phyloP scores from a whole-genome alignment of 2,329 filamentous ascomycete genomes.

The Botrytis cinerea region DNA sequence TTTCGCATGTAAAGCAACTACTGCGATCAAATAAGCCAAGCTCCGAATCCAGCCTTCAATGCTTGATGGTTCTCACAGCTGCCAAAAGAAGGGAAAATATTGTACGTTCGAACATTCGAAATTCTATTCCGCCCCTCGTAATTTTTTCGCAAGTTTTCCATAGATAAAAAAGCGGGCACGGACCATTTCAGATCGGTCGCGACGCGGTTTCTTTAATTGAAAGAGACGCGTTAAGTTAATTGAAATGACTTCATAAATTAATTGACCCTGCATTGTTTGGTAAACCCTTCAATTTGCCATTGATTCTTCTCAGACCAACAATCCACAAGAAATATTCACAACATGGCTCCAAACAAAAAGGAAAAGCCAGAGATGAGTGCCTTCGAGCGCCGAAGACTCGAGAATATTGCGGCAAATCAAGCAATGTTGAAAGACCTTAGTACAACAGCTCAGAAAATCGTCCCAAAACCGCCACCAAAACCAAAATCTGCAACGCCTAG shows the following conservation, averaged over 20 bases:
- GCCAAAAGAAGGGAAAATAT: neutral
- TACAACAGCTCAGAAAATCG: conserved; percentile 67
- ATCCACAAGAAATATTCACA: neutral
- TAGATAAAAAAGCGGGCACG: conserved; percentile 4
- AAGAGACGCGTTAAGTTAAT: conserved; percentile 19
- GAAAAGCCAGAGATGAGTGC: conserved; percentile 66
- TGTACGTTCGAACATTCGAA: neutral
- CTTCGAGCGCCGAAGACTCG: conserved; percentile 81
- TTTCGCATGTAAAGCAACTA: too few relatives aligned
- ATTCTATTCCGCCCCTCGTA: neutral
- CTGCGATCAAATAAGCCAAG: neutral
- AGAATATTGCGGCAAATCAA: conserved; percentile 86
- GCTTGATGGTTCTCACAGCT: neutral
- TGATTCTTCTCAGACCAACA: neutral
- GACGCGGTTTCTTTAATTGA: conserved; percentile 2
- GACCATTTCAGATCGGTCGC: conserved; percentile 6
- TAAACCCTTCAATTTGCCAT: neutral
- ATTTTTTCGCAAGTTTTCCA: conserved; percentile 13
- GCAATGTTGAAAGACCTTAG: conserved; percentile 78
- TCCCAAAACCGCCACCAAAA: conserved; percentile 59
- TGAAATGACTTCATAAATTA: conserved; percentile 15
- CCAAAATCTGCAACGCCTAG: conserved; percentile 49
- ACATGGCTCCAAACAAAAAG: conserved; percentile 50
- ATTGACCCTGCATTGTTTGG: neutral
- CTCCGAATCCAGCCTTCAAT: neutral